These are phyloP conservation scores for Fomitopsis pinicola DNA, from an alignment of 1,284 basidiomycete species.

Conservation along the genomic window DNA sequence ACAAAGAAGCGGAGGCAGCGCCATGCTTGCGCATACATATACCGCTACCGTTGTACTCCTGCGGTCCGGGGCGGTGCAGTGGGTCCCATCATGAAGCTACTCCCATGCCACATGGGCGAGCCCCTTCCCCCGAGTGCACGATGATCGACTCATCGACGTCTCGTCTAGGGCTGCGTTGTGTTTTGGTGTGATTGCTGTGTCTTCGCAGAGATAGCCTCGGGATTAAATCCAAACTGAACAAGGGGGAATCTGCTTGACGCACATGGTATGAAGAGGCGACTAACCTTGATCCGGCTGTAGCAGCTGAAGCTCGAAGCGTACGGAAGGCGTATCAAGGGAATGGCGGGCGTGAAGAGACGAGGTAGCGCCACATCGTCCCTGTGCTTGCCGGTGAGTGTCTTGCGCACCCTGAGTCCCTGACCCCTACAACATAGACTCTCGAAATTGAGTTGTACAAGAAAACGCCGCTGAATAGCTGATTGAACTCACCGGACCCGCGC, in stretches of 20 bases:
- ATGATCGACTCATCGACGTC: background rate
- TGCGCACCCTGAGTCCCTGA: no score
- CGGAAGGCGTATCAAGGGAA: no score
- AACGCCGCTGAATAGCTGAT: no score
- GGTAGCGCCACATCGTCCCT: no score
- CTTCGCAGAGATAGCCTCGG: background rate
- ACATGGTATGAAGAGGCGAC: no score
- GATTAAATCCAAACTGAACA: background rate
- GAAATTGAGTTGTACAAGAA: no score
- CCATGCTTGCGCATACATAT: background rate
- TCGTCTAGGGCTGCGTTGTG: background rate
- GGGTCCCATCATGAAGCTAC: background rate
- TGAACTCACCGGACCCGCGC: no score
- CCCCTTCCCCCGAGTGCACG: background rate
- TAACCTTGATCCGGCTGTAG: no score
- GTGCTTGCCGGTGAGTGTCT: no score
- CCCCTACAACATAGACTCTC: no score
- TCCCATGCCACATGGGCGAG: background rate
- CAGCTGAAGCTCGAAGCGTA: no score
- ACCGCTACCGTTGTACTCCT: background rate
- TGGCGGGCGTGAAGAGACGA: no score
- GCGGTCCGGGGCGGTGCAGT: background rate
- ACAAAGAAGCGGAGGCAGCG: background rate
- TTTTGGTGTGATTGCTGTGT: background rate
- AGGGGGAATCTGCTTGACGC: background rate